phyloP scores from a whole-genome alignment of 2,329 filamentous ascomycete genomes.

The Paramyrothecium sp. region DNA sequence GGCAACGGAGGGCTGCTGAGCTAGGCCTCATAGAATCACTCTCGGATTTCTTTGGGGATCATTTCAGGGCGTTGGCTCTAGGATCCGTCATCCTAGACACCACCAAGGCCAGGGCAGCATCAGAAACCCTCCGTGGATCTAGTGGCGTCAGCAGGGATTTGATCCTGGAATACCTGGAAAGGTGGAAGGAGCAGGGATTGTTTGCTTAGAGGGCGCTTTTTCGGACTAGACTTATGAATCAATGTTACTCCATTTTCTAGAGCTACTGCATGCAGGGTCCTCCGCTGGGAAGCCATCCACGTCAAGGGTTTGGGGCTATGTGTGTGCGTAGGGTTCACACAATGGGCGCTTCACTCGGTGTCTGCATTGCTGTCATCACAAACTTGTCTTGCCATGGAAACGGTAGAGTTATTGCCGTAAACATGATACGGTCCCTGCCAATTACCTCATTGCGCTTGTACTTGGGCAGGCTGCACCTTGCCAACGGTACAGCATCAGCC shows the following conservation, averaged over 20 bases:
- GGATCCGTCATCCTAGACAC: slow-evolving; percentile 17
- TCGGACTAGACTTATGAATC: neutral
- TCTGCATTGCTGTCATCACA: too few species aligned
- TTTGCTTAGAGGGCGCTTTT: neutral
- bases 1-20: slow-evolving; percentile 10
- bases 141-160: slow-evolving; percentile 11
- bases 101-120: slow-evolving; percentile 8
- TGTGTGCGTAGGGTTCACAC: too few species aligned
- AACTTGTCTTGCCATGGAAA: neutral
- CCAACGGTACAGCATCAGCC: neutral
- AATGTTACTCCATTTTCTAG: neutral
- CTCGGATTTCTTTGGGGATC: slow-evolving; percentile 14
- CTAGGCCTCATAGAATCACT: slow-evolving; percentile 9
- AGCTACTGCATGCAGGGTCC: neutral
- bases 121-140: slow-evolving; percentile 7
- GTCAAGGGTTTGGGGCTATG: neutral
- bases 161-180: slow-evolving; percentile 11
- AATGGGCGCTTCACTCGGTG: too few species aligned
- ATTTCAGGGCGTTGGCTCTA: slow-evolving; percentile 13
- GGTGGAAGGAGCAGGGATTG: slow-evolving; percentile 16
- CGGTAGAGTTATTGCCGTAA: neutral
- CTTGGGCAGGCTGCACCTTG: neutral
- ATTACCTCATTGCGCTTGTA: neutral
- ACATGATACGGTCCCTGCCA: neutral
- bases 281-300: neutral